Conservation (phyloP, 23 red algal species). For the Porphyridium purpureum region DNA sequence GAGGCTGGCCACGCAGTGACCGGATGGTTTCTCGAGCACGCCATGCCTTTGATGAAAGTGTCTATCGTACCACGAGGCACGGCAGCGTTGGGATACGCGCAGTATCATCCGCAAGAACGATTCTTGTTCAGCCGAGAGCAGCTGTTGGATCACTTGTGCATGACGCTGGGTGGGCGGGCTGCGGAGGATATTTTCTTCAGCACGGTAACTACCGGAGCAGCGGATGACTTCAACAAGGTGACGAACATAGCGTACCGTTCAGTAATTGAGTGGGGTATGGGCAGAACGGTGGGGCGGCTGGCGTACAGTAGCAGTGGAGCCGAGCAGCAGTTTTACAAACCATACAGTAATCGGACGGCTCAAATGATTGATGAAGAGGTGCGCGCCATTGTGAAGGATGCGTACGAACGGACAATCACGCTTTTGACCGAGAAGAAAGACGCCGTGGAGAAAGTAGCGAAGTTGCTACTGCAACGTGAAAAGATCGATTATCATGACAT, state of each 20-base stretch:
- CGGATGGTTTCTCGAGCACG: slow-evolving; percentile 94
- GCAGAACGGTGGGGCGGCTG: slow-evolving; percentile 47
- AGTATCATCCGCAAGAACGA: slow-evolving; percentile 87
- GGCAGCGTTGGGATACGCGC: slow-evolving; percentile 87
- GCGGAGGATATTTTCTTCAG: slow-evolving; percentile 94
- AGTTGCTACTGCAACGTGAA: slow-evolving; percentile 63
- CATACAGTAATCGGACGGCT: slow-evolving; percentile 79
- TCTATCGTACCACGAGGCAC: slow-evolving; percentile 90
- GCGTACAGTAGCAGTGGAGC: slow-evolving; percentile 30
- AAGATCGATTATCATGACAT: slow-evolving; percentile 73
- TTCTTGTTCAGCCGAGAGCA: slow-evolving; percentile 59
- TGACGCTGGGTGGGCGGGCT: slow-evolving; percentile 87
- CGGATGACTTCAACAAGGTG: slow-evolving; percentile 95
- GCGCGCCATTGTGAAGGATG: slow-evolving; percentile 50
- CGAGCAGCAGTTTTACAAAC: slow-evolving; percentile 54
- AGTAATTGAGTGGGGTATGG: slow-evolving; percentile 84
- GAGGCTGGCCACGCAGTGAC: slow-evolving; percentile 98
- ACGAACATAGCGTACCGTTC: slow-evolving; percentile 88
- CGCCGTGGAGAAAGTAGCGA: slow-evolving; percentile 52
- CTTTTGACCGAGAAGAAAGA: slow-evolving; percentile 49
- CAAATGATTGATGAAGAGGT: slow-evolving; percentile 89
- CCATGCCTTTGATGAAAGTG: slow-evolving; percentile 91
- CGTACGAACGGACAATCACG: slow-evolving; percentile 46
- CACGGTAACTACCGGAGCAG: slow-evolving; percentile 75
- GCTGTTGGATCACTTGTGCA: slow-evolving; percentile 81